Evolutionary conservation across 257 asterid genomes (phyloP), one percentile per base, ranked within the genome.

Genomic region (Verbascum thapsus): DNA sequence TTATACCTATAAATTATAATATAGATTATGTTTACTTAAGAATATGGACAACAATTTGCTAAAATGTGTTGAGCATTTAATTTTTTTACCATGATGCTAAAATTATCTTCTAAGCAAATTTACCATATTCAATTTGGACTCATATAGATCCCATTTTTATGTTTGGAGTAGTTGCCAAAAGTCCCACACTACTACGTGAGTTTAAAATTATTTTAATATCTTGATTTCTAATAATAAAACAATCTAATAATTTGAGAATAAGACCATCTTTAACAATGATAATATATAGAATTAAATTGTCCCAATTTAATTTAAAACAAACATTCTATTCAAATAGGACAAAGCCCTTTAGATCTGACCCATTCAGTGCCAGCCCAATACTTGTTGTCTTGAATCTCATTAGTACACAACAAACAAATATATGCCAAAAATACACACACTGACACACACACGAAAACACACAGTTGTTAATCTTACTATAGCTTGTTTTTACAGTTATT

Each of bases 341-440:
- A 75, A 66, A 62, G 22, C 66, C 63, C 65, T 61, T 70, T 70
- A 19, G 12, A 61, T 61, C 68, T 41, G 68, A 70, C 65, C 74
- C 68, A 61, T 56, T 38, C 65, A 17, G 16, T 66, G 77, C 80
- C 80, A 70, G 76, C 76, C 67, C 71, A 66, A 38, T 50, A 47
- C 67, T 59, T 40, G 48, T 63, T 68, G 58, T 76, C 70, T 45
- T 68, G 72, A 30, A 66, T 66, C 77, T 61, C 42, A 39, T 30
- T 52, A 10, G 41, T 62, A 53, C 45, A 72, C 63, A 37, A 37
- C 10, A 67, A 73, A 64, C 69, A 32, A 10, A 53, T 51, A 26
- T 26, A n/a, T 26, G 44, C 59, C 72, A 58, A 42, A 74, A 74
- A 54, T 11, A 19, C 5, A 49, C 8, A 10, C 12, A 17, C 41